A percentile compares a stretch with the other conserved stretches of the same genome.
These are phyloP conservation scores for Penicillium herquei DNA, from an alignment of 495 filamentous ascomycete species.

Conservation along the genomic window DNA sequence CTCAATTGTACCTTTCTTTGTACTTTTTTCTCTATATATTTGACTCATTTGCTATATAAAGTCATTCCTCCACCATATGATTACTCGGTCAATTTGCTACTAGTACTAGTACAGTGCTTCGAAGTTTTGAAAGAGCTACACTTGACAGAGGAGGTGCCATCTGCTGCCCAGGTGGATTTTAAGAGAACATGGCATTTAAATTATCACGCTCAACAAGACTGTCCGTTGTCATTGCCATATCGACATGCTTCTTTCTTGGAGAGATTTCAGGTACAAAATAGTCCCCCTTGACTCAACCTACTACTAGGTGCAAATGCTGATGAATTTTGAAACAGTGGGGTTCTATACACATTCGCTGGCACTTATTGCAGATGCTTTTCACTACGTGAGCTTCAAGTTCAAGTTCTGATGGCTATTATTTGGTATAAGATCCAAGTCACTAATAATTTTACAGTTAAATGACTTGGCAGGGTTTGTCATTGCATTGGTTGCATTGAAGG, in stretches of 20 bases:
- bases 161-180: background rate
- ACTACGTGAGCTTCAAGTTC: conserved; percentile 64
- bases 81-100: no score
- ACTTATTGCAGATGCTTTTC: conserved; percentile 88
- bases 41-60: no score
- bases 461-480: conserved; percentile 86
- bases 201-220: conserved; percentile 42
- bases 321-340: conserved; percentile 48
- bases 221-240: conserved; percentile 46
- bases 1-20: no score
- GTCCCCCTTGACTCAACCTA: no score
- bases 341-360: conserved; percentile 82
- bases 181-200: conserved; percentile 20
- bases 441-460: conserved; percentile 60
- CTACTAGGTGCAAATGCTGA: no score
- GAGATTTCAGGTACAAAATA: conserved; percentile 45
- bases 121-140: no score
- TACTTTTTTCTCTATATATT: no score
- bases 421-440: background rate
- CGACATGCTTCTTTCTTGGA: conserved; percentile 49
- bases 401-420: no score
- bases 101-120: no score
- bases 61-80: no score
- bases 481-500: conserved; percentile 79
- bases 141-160: background rate